These are phyloP conservation scores for Aspergillus hiratsukae DNA, from an alignment of 2,329 filamentous ascomycete genomes.

Conservation along the genomic window DNA sequence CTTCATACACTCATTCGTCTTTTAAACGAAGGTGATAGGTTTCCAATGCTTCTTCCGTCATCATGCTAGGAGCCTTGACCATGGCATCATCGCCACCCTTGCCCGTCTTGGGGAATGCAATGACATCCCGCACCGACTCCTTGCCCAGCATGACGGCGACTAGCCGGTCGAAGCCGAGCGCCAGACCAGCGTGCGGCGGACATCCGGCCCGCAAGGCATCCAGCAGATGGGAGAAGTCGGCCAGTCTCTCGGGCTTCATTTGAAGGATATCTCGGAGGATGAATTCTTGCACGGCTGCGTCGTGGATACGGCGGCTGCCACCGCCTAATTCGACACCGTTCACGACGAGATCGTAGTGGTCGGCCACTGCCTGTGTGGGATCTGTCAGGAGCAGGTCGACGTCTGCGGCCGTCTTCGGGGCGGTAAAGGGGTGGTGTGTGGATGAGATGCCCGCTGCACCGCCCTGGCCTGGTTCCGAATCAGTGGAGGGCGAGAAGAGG, in stretches of 20 bases:
- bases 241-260: slow-evolving; percentile 67
- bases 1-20: slow-evolving; percentile 7
- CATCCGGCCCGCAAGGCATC: slow-evolving; percentile 79
- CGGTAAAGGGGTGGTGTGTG: slow-evolving; percentile 95
- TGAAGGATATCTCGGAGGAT: slow-evolving; percentile 78
- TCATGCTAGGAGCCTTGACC: slow-evolving; percentile 68
- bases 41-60: slow-evolving; percentile 58
- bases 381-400: slow-evolving; percentile 68
- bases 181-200: slow-evolving; percentile 91
- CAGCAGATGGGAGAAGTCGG: slow-evolving; percentile 79
- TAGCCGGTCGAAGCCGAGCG: slow-evolving; percentile 84
- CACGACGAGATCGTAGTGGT: slow-evolving; percentile 93
- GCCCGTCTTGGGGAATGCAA: slow-evolving; percentile 93
- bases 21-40: slow-evolving; percentile 54
- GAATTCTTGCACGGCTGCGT: slow-evolving; percentile 74
- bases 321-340: slow-evolving; percentile 94
- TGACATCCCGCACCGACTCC: slow-evolving; percentile 81
- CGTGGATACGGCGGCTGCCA: slow-evolving; percentile 87
- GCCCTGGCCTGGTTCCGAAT: slow-evolving; percentile 71
- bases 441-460: slow-evolving; percentile 74
- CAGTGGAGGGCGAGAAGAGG: slow-evolving; percentile 72
- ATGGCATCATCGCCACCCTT: slow-evolving; percentile 82
- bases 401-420: slow-evolving; percentile 68
- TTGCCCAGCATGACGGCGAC: slow-evolving; percentile 73
- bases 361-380: slow-evolving; percentile 69